A percentile compares a stretch with the other conserved stretches of the same genome.
Evolutionary conservation across 257 asterid species (phyloP).

Genomic region (Nicotiana noctiflora): DNA sequence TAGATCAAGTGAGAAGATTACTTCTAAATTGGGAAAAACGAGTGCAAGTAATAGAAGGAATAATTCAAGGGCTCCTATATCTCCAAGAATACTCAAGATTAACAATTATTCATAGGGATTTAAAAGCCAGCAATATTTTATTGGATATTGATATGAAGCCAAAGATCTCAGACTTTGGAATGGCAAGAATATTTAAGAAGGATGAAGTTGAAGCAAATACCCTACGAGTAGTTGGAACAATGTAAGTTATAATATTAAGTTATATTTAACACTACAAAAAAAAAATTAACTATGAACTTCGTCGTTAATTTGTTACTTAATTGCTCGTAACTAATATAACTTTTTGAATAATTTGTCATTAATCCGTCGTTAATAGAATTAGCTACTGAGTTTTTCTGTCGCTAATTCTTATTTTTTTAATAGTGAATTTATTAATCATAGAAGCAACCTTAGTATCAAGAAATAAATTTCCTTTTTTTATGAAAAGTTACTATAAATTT

Average conservation of each 20-base stretch:
- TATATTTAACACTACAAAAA: no score
- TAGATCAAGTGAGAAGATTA: constrained; percentile 20
- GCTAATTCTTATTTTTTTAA: no score
- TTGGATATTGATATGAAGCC: constrained; percentile 21
- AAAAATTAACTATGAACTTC: no score
- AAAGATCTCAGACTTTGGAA: constrained; percentile 28
- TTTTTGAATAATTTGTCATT: no score
- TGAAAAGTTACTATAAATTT: no score
- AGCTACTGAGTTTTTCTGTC: no score
- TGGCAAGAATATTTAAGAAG: constrained; percentile 25
- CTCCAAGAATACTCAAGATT: constrained; percentile 31
- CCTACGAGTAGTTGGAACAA: constrained; percentile 23
- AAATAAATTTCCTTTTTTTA: no score
- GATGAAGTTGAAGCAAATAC: constrained; percentile 25
- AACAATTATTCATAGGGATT: constrained; percentile 30
- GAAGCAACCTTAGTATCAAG: no score
- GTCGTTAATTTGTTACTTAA: no score
- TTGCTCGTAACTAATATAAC: no score
- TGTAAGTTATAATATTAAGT: constrained; percentile 11
- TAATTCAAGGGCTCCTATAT: constrained; percentile 32
- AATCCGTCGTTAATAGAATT: no score
- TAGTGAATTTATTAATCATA: no score
- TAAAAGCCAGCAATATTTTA: constrained; percentile 27
- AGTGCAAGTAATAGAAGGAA: constrained; percentile 28
- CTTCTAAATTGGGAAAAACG: constrained; percentile 23